phyloP scores from a whole-genome alignment of 2,329 filamentous ascomycete species.

The Myriangium duriaei region DNA sequence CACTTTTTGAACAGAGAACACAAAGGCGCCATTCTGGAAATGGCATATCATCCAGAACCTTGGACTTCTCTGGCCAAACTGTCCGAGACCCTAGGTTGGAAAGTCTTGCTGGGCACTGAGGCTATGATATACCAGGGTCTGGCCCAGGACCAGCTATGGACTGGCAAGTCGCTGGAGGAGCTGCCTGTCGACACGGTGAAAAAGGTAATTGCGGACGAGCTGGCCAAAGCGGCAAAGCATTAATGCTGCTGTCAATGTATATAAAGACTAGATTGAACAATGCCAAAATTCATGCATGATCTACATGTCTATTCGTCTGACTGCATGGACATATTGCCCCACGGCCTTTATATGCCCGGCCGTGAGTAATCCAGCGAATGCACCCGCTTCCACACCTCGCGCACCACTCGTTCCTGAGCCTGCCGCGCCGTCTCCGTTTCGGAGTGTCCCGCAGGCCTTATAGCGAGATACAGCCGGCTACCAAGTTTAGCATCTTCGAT shows the following conservation, averaged over 20 bases:
- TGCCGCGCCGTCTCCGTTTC: conserved; percentile 50
- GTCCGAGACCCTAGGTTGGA: conserved; percentile 52
- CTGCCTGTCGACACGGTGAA: conserved; percentile 50
- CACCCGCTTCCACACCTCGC: conserved; percentile 62
- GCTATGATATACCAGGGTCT: conserved; percentile 66
- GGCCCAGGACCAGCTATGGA: conserved; percentile 52
- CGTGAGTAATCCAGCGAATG: conserved; percentile 52
- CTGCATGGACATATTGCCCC: too few relatives aligned
- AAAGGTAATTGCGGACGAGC: conserved; percentile 32
- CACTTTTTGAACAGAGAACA: conserved; percentile 35
- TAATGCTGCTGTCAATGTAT: too few relatives aligned
- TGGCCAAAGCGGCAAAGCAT: conserved; percentile 11
- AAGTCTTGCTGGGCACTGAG: conserved; percentile 63
- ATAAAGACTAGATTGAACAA: too few relatives aligned
- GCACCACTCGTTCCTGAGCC: conserved; percentile 55
- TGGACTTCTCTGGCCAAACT: conserved; percentile 54
- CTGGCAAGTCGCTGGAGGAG: conserved; percentile 45
- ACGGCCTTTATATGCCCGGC: conserved; percentile 37
- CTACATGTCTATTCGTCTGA: too few relatives aligned
- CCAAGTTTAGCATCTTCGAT: conserved; percentile 52
- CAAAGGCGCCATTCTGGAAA: conserved; percentile 59
- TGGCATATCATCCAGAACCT: conserved; percentile 69
- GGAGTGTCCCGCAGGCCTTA: conserved; percentile 54
- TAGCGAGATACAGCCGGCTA: conserved; percentile 57
- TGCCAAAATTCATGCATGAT: too few relatives aligned